Base-by-base conservation (phyloP, 129 eudicot species). In the Helianthus tuberosus region DNA sequence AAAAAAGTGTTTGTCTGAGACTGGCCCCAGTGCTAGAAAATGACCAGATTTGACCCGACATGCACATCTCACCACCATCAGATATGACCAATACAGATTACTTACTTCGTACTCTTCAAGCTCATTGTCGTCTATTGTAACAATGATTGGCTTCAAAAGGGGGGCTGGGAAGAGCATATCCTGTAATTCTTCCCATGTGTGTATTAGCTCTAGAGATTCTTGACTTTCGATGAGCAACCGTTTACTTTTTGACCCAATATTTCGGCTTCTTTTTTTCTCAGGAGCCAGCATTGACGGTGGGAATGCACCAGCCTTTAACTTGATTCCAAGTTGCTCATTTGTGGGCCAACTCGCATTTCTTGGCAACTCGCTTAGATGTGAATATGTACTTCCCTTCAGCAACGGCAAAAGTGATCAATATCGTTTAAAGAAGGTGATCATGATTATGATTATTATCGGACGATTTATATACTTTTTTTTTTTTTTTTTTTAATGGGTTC, bases 191-290 rank as follows among this genome's bases (percentile, higher is more conserved):
- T 49, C 54, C 54, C 54, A 49, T 11, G 54, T 49, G 4, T 49
- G 16, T 11, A 11, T 49, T 49, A 49, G 54, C 54, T 49, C 54
- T 16, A 49, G 15, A 49, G 54, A 49, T 8, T 49, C 54, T 49
- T 49, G 54, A 11, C 15, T 49, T 11, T 49, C 54, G 3, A 49
- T 49, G 15, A 49, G 1, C 54, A 49, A 49, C 54, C 6, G 54
- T 14, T 49, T 49, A 49, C 54, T 49, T 49, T 49, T 49, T 49
- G 54, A 49, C 54, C 54, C 54, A 49, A 49, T 49, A 49, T 49
- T 49, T 2, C 54, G 54, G 5, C 54, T 11, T 49, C 54, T 49
- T 49, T 49, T 49, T 2, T 49, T 49, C 13, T 49, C 54, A 49
- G 54, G 54, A 49, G 15, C 54, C 54, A 49, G 15, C 54, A 49